Percentiles rank a stretch among this genome's conserved stretches.
Evolutionary conservation across 1,139 yeast genomes (phyloP).

Genomic region (Scheffersomyces titani): DNA sequence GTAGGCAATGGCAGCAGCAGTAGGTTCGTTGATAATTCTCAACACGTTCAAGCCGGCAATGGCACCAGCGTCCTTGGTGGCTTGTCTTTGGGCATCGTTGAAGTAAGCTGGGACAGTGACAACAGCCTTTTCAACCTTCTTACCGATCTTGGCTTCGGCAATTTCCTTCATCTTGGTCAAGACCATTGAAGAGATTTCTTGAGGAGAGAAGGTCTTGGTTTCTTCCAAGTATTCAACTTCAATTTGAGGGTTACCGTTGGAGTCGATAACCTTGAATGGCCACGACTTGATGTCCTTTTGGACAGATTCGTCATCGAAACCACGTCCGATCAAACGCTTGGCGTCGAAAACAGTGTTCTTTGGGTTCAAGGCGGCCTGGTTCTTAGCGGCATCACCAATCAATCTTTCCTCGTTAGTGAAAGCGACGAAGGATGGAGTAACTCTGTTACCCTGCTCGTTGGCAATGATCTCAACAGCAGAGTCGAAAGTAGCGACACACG

Average conservation of each 20-base stretch:
- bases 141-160: constrained; percentile 94
- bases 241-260: constrained; percentile 83
- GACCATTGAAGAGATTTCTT: constrained; percentile 96
- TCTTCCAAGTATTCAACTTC: constrained; percentile 95
- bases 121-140: constrained; percentile 92
- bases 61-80: constrained; percentile 98
- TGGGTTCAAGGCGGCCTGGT: constrained; percentile 98
- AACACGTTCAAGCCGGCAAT: constrained; percentile 95
- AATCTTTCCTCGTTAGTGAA: constrained; percentile 97
- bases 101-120: constrained; percentile 96
- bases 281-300: constrained; percentile 96
- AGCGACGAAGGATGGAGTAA: constrained; percentile 97
- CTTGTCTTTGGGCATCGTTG: constrained; percentile 98
- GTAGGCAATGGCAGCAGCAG: constrained; percentile 98
- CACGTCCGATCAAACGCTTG: constrained; percentile 97
- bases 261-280: constrained; percentile 93
- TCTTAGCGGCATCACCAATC: constrained; percentile 99
- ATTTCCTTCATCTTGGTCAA: constrained; percentile 97
- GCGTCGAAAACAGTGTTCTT: constrained; percentile 96
- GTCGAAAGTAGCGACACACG: constrained; percentile 96
- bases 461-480: constrained; percentile 93
- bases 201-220: constrained; percentile 93
- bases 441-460: constrained; percentile 99
- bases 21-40: constrained; percentile 97
- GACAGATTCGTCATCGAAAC: constrained; percentile 85